Evolutionary conservation across 129 eudicot species (phyloP), one percentile per base, ranked within the genome.

Genomic region (Pulicaria dysenterica): DNA sequence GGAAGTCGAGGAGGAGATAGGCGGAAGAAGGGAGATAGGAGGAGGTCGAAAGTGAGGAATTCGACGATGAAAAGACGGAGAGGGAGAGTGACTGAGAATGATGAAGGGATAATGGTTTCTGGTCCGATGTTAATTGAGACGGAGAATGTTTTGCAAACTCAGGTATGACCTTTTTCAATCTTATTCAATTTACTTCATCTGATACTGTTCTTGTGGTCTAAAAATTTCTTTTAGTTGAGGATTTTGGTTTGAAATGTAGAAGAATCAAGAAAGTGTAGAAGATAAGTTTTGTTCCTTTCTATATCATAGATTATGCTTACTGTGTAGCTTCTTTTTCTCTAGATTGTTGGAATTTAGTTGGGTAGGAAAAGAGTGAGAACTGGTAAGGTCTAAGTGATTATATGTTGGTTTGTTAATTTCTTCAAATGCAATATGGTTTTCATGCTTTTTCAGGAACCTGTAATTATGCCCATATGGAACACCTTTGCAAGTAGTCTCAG

Each of bases 401-500:
- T 42, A 31, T 14, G 59, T 16, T 61, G 50, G 13, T 34, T 16
- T 62, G 68, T 43, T 24, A 24, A 24, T 24, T 24, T 24, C 31
- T 24, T 60, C 31, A 49, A 57, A 10, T 36, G 38, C 39, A 6
- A 38, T 75, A 16, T 36, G 61, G 43, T 42, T 64, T 77, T 78
- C 58, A 72, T 81, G 31, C 31, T 24, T 7, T 64, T 72, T 69
- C 78, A 95, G 99, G 99, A 95, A 80, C 99, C 99, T 16, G 99
- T 95, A 13, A 86, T 95, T 73, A 82, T 83, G 45, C 99, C 99
- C 31, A 53, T 80, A 72, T 95, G 99, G 99, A 78, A 80, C 78
- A 95, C 97, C 54, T 95, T 95, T 80, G 75, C 85, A 43, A 95
- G 97, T 76, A 95, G 97, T 77, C 82, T 95, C 64, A 95, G 96